These are phyloP conservation scores for Nemania abortiva DNA, from an alignment of 2,329 filamentous ascomycete species.

Conservation along the genomic window DNA sequence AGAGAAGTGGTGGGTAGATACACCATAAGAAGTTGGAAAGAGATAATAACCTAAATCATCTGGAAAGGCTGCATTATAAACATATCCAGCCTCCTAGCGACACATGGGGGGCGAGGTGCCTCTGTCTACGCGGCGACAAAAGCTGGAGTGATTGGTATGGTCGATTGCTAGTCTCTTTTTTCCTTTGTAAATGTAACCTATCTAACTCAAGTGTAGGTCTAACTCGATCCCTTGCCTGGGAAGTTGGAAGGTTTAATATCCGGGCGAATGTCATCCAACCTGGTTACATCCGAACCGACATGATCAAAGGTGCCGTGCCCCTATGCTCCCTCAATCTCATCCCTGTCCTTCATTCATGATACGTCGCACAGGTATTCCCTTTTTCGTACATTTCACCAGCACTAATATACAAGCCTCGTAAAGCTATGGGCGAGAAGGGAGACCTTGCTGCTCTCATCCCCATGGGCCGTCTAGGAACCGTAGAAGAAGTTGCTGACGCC, in stretches of 20 bases:
- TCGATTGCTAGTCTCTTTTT: constrained; percentile 6
- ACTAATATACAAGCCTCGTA: constrained; percentile 55
- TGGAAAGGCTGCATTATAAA: constrained; percentile 79
- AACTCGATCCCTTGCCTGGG: constrained; percentile 74
- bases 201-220: constrained; percentile 63
- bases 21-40: not conserved
- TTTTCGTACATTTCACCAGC: constrained; percentile 41
- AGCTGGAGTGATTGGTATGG: constrained; percentile 77
- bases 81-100: constrained; percentile 79
- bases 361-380: constrained; percentile 16
- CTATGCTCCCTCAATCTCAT: constrained; percentile 26
- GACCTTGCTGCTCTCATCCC: constrained; percentile 68
- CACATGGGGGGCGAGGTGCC: constrained; percentile 76
- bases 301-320: constrained; percentile 74
- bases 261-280: constrained; percentile 85
- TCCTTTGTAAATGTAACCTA: constrained; percentile 31
- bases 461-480: constrained; percentile 72
- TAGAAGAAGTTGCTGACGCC: constrained; percentile 83
- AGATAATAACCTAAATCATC: constrained; percentile 1
- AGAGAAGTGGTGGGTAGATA: constrained; percentile 46
- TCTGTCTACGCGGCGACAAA: constrained; percentile 83
- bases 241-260: constrained; percentile 71
- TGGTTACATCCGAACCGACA: constrained; percentile 84
- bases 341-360: constrained; percentile 28
- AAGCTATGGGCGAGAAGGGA: constrained; percentile 48